phyloP scores from a whole-genome alignment of 371 early-diverging fungal genomes.

The Mucor plumbeus region DNA sequence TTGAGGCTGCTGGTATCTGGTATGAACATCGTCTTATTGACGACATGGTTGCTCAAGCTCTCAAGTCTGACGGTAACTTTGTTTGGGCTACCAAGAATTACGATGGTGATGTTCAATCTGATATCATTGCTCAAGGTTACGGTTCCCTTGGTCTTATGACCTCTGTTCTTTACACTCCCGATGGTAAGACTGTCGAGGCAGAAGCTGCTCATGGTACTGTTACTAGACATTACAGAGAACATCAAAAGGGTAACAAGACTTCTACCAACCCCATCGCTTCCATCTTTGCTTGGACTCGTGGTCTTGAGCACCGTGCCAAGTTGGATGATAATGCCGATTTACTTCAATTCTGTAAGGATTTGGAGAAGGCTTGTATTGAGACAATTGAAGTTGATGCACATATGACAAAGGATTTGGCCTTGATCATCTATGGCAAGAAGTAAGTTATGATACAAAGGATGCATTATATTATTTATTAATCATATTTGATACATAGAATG shows the following conservation, averaged over 20 bases:
- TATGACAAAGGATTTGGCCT: slow-evolving; percentile 98
- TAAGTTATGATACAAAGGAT: slow-evolving; percentile 37
- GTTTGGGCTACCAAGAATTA: slow-evolving; percentile 98
- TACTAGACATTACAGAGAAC: slow-evolving; percentile 96
- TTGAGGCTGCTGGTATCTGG: slow-evolving; percentile 83
- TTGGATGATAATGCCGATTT: slow-evolving; percentile 85
- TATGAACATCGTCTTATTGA: slow-evolving; percentile 98
- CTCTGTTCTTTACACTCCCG: slow-evolving; percentile 92
- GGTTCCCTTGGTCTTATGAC: slow-evolving; percentile 96
- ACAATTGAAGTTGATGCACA: slow-evolving; percentile 83
- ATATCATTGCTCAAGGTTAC: slow-evolving; percentile 94
- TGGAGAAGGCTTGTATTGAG: slow-evolving; percentile 90
- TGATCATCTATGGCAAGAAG: slow-evolving; percentile 89
- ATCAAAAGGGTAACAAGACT: slow-evolving; percentile 90
- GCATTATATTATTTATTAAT: neutral
- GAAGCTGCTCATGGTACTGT: slow-evolving; percentile 98
- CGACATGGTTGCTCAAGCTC: slow-evolving; percentile 97
- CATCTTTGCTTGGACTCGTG: slow-evolving; percentile 98
- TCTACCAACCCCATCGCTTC: slow-evolving; percentile 97
- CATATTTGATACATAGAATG: slow-evolving; percentile 40
- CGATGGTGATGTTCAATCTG: slow-evolving; percentile 95
- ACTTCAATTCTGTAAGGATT: slow-evolving; percentile 73
- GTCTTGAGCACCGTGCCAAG: slow-evolving; percentile 94
- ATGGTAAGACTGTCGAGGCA: slow-evolving; percentile 93
- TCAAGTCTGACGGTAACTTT: slow-evolving; percentile 95